Conservation (phyloP, 768 basidiomycete species). For the Zangia roseola region DNA sequence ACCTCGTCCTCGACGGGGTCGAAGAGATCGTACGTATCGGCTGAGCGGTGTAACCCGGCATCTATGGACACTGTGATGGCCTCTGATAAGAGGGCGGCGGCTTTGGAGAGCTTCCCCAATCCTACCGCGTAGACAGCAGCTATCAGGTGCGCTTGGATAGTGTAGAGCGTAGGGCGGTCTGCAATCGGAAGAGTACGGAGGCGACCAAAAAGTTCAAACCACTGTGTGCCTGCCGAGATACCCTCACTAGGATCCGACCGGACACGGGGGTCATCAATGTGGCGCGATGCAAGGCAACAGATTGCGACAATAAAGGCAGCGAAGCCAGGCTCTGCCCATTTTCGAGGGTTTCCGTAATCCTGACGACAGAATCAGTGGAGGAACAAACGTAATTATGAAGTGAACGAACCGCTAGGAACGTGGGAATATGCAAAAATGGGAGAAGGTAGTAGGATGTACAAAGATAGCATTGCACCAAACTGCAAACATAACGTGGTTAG, state of each 20-base stretch:
- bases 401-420: conserved; percentile 68
- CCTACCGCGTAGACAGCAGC: conserved; percentile 95
- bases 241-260: conserved; percentile 79
- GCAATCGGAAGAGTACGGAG: conserved; percentile 87
- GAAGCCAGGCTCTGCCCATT: conserved; percentile 96
- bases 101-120: conserved; percentile 83
- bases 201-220: conserved; percentile 86
- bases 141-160: conserved; percentile 85
- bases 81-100: conserved; percentile 82
- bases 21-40: conserved; percentile 84
- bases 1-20: conserved; percentile 89
- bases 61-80: conserved; percentile 86
- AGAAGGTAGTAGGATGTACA: conserved; percentile 93
- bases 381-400: conserved; percentile 8
- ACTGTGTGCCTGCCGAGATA: conserved; percentile 85
- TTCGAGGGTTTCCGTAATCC: conserved; percentile 93
- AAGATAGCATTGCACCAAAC: conserved; percentile 79
- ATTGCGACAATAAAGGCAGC: conserved; percentile 92
- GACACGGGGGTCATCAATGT: conserved; percentile 90
- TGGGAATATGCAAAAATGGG: conserved; percentile 90
- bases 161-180: conserved; percentile 88
- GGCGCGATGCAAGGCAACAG: conserved; percentile 88
- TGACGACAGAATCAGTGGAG: conserved; percentile 30
- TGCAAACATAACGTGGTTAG: conserved; percentile 29
- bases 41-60: conserved; percentile 84